Conservation (phyloP, 768 basidiomycete species). For the Collybia mongolica region DNA sequence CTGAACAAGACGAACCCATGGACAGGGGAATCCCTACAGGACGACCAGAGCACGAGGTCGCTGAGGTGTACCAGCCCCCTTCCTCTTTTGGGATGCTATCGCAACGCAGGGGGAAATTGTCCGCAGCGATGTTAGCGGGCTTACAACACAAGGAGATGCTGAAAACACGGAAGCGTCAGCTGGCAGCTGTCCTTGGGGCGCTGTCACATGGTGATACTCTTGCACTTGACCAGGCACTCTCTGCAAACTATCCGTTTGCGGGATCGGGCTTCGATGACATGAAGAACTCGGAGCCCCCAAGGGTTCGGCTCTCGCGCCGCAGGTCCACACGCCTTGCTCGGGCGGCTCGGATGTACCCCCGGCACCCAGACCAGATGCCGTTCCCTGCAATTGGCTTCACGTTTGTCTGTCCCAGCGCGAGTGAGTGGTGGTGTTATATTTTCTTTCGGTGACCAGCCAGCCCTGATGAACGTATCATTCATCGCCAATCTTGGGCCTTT, state of each 20-base stretch:
- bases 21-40: slow-evolving; percentile 24
- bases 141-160: slow-evolving; percentile 76
- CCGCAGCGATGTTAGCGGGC: slow-evolving; percentile 63
- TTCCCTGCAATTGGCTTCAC: slow-evolving; percentile 57
- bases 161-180: slow-evolving; percentile 64
- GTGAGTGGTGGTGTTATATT: slow-evolving; percentile 54
- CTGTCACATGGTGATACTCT: slow-evolving; percentile 67
- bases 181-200: slow-evolving; percentile 68
- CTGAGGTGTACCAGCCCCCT: slow-evolving; percentile 16
- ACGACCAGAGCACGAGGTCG: slow-evolving; percentile 16
- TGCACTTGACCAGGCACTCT: slow-evolving; percentile 77
- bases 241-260: slow-evolving; percentile 40
- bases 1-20: slow-evolving; percentile 24
- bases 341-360: slow-evolving; percentile 39
- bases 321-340: slow-evolving; percentile 45
- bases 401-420: slow-evolving; percentile 61
- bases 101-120: slow-evolving; percentile 37
- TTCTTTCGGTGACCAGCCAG: slow-evolving; percentile 13
- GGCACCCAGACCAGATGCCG: slow-evolving; percentile 42
- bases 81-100: slow-evolving; percentile 4
- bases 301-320: slow-evolving; percentile 57
- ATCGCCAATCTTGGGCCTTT: background rate
- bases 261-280: slow-evolving; percentile 18
- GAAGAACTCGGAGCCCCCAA: slow-evolving; percentile 20
- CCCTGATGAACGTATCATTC: slow-evolving; percentile 9